Percentiles rank a stretch among this genome's conserved stretches.
phyloP scores from a whole-genome alignment of 805 yeast species.

The Teunomyces gatunensis region DNA sequence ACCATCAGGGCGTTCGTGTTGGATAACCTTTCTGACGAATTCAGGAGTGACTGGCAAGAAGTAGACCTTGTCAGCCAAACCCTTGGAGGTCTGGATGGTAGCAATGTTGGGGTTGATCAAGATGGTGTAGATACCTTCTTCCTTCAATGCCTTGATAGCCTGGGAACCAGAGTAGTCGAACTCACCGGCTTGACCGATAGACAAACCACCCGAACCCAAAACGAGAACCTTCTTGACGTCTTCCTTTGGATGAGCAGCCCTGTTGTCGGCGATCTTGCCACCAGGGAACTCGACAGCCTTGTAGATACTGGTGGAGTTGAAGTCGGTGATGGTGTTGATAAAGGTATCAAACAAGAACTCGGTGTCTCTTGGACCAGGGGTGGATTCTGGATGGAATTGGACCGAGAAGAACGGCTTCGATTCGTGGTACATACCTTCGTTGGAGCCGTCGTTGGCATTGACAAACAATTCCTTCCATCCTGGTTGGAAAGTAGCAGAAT shows the following conservation, averaged over 20 bases:
- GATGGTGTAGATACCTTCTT: conserved; percentile 95
- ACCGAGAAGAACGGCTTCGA: conserved; percentile 91
- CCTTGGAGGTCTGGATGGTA: conserved; percentile 96
- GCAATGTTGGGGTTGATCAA: conserved; percentile 97
- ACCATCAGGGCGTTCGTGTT: conserved; percentile 95
- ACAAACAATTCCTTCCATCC: conserved; percentile 96
- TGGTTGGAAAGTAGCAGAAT: conserved; percentile 62
- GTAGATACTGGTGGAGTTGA: conserved; percentile 53
- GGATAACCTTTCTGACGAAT: conserved; percentile 91
- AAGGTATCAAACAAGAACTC: conserved; percentile 95
- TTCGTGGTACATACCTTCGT: conserved; percentile 95
- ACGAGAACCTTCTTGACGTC: conserved; percentile 89
- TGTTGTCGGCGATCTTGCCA: conserved; percentile 71
- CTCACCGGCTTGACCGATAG: conserved; percentile 99
- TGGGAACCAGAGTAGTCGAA: conserved; percentile 98
- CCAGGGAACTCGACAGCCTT: conserved; percentile 90
- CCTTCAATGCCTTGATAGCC: conserved; percentile 97
- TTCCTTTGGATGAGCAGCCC: conserved; percentile 71
- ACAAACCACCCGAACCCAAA: conserved; percentile 96
- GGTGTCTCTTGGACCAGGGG: conserved; percentile 99
- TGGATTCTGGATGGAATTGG: conserved; percentile 98
- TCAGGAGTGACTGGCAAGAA: conserved; percentile 97
- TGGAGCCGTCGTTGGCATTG: conserved; percentile 94
- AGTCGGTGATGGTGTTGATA: conserved; percentile 73
- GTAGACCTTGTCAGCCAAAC: conserved; percentile 96